Base-by-base conservation (phyloP, 345 rosid species). In the Bretschneidera sinensis region DNA sequence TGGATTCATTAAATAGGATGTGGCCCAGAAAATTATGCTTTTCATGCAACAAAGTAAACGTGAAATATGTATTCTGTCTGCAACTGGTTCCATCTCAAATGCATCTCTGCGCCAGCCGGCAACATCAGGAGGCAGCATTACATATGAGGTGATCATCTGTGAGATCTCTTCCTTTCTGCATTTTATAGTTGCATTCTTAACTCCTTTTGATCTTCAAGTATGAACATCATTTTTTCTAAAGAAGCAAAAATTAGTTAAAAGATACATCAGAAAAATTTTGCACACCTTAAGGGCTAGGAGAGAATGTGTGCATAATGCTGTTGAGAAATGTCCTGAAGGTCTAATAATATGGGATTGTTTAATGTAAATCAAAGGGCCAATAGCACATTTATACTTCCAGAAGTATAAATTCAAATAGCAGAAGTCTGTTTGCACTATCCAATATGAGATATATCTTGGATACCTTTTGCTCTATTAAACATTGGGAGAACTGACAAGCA, bases 51-150 rank as follows among this genome's bases (percentile, higher is more conserved):
- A 87, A 78, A 81, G 85, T 74, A 86, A 81, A 72, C 87, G 85
- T 24, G 95, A 94, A 61, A 58, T 86, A 59, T 94, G 97, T 62
- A 65, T 94, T 61, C 73, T 94, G 34, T 94, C 99, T 71, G 99
- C 96, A 50, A 84, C 90, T 57, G 96, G 99, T 69, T 55, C 92
- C 53, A 78, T 94, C 64, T 83, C 90, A 56, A 86, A 74, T 65
- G 97, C 82, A 61, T 79, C 95, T 49, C 84, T 94, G 58, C 79
- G 85, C 63, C 96, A 94, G 76, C 85, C 86, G 34, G 89, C 87
- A 51, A 74, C 85, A 52, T 81, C 97, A 51, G 97, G 96, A 53
- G 90, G 90, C 69, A 84, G 54, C 72, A 80, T 84, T 59, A 76
- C 92, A 24, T 94, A 84, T 58, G 89, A 88, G 97, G 99, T 90